Conservation (phyloP, 148 eudicot genomes). For the Beta vulgaris region DNA sequence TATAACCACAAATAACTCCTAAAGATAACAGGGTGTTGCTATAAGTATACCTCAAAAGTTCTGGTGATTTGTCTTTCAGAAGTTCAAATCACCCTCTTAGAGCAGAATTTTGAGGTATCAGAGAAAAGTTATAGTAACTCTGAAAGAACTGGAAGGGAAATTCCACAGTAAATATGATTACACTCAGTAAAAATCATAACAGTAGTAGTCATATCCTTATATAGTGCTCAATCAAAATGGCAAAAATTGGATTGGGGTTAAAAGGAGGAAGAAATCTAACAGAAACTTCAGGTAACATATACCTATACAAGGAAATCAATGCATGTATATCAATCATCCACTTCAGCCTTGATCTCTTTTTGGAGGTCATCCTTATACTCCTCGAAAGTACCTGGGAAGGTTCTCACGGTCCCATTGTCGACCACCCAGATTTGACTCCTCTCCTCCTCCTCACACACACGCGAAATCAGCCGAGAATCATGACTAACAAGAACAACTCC, state of each 20-base stretch:
- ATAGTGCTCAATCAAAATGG: background rate
- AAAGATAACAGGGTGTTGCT: no score
- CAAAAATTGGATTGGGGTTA: conserved; percentile 4
- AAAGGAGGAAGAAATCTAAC: conserved; percentile 12
- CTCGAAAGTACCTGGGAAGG: conserved; percentile 44
- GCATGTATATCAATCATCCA: conserved; percentile 56
- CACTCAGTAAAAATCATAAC: background rate
- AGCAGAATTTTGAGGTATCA: background rate
- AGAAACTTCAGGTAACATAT: background rate
- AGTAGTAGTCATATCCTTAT: background rate
- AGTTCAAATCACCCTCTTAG: background rate
- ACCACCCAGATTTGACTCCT: conserved; percentile 64
- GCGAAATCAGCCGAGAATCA: conserved; percentile 54
- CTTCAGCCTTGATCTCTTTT: conserved; percentile 57
- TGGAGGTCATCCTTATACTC: conserved; percentile 60
- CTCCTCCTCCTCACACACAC: conserved; percentile 59
- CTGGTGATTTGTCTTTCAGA: no score
- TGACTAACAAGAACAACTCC: conserved; percentile 61
- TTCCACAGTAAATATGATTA: background rate
- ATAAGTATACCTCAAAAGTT: no score
- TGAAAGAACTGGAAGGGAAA: no score
- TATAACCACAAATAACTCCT: no score
- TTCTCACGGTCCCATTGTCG: conserved; percentile 50
- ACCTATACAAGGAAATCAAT: no score
- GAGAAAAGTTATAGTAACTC: background rate